Base-by-base conservation (phyloP, 2,329 filamentous ascomycete genomes). In the Talaromyces sp. region DNA sequence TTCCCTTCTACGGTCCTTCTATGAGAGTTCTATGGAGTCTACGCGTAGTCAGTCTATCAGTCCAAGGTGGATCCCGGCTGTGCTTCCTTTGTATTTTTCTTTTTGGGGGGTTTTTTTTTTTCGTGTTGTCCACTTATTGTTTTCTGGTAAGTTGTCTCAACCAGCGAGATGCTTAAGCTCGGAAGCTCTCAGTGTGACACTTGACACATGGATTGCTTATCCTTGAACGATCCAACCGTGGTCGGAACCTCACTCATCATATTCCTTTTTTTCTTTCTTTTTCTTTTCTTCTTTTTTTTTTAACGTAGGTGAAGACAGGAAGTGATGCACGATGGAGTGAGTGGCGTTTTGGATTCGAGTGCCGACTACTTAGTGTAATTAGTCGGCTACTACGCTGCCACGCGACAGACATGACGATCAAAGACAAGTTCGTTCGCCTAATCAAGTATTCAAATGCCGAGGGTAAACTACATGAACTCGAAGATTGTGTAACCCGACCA, bases 1-100 rank as follows among this genome's bases (percentile, higher is more conserved):
- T 52, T 33, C 16, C 18, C 52, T 57, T 57, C 54, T n/a, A 57
- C 37, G 54, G 40, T 57, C 21, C 21, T 57, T 57, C 54, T 21
- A 57, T 57, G 37, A 42, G 21, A 57, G 54, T 57, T 57, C 54
- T 40, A 57, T 57, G 54, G 54, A 57, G 35, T n/a, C 31, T 21
- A n/a, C n/a, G n/a, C n/a, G 7, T 48, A 25, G n/a, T 40, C 16
- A 37, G 35, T 37, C 14, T 12, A 23, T 21, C 18, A 44, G 42
- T 6, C 18, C 11, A 23, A 12, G 11, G 42, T 46, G 44, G 44
- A 48, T 48, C 23, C 44, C 44, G 21, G 0, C 16, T 48, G 25
- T 28, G 44, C 44, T 48, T 25, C 4, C 40, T 60, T 52, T 60
- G 35, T 48, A n/a, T 48, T 35, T 60, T 59, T 46, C 31, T 44